Evolutionary conservation across 345 rosid species (phyloP).

Genomic region (Citrus trifoliata): DNA sequence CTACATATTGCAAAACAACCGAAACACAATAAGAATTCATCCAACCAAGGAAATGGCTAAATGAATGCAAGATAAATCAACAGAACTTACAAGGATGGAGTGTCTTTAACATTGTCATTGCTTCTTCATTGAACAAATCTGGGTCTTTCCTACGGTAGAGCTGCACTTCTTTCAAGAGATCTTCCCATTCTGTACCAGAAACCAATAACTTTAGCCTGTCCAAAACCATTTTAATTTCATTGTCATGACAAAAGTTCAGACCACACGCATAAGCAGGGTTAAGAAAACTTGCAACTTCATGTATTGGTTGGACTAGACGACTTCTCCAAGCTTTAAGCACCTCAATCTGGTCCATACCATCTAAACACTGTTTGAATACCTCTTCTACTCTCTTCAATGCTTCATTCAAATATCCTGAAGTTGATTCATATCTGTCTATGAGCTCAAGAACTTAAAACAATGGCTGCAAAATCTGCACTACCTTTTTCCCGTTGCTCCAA

Average conservation of each 20-base stretch:
- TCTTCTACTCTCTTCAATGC: slow-evolving; percentile 1
- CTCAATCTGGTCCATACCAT: not conserved
- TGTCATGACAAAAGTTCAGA: not conserved
- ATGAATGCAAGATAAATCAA: not conserved
- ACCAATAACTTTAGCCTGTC: not conserved
- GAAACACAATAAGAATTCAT: not conserved
- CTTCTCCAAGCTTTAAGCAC: not conserved
- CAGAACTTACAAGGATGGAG: slow-evolving; percentile 1
- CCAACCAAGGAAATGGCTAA: not conserved
- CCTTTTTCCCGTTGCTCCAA: slow-evolving; percentile 10
- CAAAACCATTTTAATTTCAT: not conserved
- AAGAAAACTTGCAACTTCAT: slow-evolving; percentile 5
- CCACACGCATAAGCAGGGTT: not conserved
- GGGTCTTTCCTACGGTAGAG: not conserved
- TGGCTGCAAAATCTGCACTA: slow-evolving; percentile 1
- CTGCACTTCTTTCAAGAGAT: not conserved
- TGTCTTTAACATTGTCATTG: not conserved
- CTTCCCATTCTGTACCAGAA: not conserved
- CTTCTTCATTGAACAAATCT: not conserved
- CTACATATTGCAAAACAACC: not conserved
- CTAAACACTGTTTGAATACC: not conserved
- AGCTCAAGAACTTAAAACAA: slow-evolving; percentile 6
- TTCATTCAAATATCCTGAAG: slow-evolving; percentile 10
- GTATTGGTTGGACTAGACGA: not conserved
- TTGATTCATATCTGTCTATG: not conserved